Conservation (phyloP, 2,329 filamentous ascomycete genomes). For the Basipetospora chlamydospora region DNA sequence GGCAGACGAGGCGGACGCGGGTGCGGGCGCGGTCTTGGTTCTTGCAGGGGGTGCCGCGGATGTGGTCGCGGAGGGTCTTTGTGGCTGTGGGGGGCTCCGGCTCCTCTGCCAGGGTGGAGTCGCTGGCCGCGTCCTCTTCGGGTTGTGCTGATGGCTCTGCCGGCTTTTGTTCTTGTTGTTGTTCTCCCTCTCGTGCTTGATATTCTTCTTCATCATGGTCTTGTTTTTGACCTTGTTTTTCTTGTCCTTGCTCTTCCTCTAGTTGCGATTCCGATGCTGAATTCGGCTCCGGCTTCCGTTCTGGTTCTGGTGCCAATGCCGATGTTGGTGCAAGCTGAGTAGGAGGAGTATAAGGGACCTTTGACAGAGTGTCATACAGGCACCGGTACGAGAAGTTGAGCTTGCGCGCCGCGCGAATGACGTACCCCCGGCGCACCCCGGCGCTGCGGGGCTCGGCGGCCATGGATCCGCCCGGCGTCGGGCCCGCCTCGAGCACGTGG, state of each 20-base stretch:
- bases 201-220: neutral
- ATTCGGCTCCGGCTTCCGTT: neutral
- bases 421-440: conserved; percentile 15
- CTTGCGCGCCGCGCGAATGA: conserved; percentile 19
- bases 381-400: conserved; percentile 18
- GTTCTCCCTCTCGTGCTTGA: too few relatives aligned
- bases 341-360: conserved; percentile 5
- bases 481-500: conserved; percentile 18
- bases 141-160: too few relatives aligned
- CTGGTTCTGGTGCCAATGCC: neutral
- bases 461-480: conserved; percentile 15
- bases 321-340: neutral
- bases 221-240: too few relatives aligned
- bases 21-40: neutral
- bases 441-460: conserved; percentile 1
- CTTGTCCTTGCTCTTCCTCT: neutral
- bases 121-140: too few relatives aligned
- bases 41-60: conserved; percentile 5
- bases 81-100: too few relatives aligned
- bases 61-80: conserved; percentile 7
- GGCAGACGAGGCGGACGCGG: conserved; percentile 5
- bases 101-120: too few relatives aligned
- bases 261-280: too few relatives aligned
- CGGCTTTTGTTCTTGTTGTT: too few relatives aligned
- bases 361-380: conserved; percentile 14